Evolutionary conservation across 1,139 yeast genomes (phyloP).

Genomic region (Protomyces arabidopsidicola): DNA sequence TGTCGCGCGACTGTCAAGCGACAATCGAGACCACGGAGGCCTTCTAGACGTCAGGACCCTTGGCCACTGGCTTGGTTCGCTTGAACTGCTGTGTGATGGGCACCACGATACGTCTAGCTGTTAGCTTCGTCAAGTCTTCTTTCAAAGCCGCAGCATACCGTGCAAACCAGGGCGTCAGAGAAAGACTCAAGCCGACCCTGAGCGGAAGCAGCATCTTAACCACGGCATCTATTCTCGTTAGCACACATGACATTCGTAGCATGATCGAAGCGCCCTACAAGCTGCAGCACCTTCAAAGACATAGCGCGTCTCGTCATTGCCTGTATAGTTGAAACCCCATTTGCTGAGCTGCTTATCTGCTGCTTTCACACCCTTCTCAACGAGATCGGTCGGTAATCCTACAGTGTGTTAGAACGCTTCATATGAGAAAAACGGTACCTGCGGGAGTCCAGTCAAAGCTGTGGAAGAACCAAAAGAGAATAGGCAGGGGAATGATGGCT

Average conservation of each 20-base stretch:
- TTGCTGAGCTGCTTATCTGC: constrained; percentile 21
- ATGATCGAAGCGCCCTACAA: neutral
- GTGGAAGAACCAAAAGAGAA: constrained; percentile 25
- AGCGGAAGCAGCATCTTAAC: constrained; percentile 21
- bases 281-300: constrained; percentile 28
- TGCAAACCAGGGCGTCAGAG: constrained; percentile 17
- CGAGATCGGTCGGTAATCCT: constrained; percentile 18
- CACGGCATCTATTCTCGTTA: constrained; percentile 1
- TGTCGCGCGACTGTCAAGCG: neutral
- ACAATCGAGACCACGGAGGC: neutral
- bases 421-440: neutral
- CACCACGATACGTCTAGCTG: constrained; percentile 12
- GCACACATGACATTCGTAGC: neutral
- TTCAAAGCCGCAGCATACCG: neutral
- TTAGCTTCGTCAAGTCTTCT: neutral
- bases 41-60: neutral
- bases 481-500: constrained; percentile 21
- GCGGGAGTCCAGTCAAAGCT: constrained; percentile 27
- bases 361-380: constrained; percentile 19
- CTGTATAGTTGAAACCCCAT: constrained; percentile 15
- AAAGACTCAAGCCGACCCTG: constrained; percentile 11
- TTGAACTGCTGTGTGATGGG: constrained; percentile 10
- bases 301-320: constrained; percentile 21
- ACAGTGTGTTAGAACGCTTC: neutral
- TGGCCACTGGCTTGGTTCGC: neutral